These are phyloP conservation scores for Hypoxylon sp. DNA, from an alignment of 2,329 filamentous ascomycete species.

Conservation along the genomic window DNA sequence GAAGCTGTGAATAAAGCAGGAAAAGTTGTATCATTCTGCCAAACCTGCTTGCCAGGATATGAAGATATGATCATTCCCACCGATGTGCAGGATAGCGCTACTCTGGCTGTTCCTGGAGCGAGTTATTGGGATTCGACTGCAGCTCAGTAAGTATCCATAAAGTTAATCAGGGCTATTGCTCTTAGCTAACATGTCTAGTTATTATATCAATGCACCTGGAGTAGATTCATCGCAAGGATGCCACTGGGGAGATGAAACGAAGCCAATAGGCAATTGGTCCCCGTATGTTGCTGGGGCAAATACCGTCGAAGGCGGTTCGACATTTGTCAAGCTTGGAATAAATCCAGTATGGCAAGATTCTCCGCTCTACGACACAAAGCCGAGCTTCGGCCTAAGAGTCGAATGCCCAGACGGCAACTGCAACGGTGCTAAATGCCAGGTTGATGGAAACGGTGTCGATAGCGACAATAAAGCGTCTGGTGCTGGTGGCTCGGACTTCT, in stretches of 20 bases:
- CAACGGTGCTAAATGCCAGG: slow-evolving; percentile 81
- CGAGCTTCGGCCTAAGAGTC: slow-evolving; percentile 78
- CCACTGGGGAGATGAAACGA: slow-evolving; percentile 75
- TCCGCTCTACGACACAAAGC: slow-evolving; percentile 68
- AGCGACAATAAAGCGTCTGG: slow-evolving; percentile 70
- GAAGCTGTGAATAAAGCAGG: slow-evolving; percentile 76
- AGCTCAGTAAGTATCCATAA: slow-evolving; percentile 73
- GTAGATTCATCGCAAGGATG: slow-evolving; percentile 72
- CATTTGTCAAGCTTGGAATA: slow-evolving; percentile 82
- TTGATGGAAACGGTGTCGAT: slow-evolving; percentile 74
- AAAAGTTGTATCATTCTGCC: slow-evolving; percentile 77
- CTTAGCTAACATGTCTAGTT: slow-evolving; percentile 62
- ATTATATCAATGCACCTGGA: slow-evolving; percentile 84
- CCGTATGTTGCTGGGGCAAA: slow-evolving; percentile 84
- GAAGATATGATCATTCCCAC: slow-evolving; percentile 88
- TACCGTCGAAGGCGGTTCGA: slow-evolving; percentile 73
- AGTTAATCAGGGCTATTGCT: not conserved
- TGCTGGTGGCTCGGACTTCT: slow-evolving; percentile 79
- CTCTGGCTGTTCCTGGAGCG: slow-evolving; percentile 77
- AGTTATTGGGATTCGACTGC: slow-evolving; percentile 81
- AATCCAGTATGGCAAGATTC: slow-evolving; percentile 80
- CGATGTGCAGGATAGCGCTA: slow-evolving; percentile 69
- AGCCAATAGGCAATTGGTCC: slow-evolving; percentile 81
- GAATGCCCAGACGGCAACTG: slow-evolving; percentile 76
- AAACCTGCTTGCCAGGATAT: slow-evolving; percentile 83